A percentile compares a stretch with the other conserved stretches of the same genome.
Conservation (phyloP, 176 grass and related monocot species). For the Olyra latifolia region DNA sequence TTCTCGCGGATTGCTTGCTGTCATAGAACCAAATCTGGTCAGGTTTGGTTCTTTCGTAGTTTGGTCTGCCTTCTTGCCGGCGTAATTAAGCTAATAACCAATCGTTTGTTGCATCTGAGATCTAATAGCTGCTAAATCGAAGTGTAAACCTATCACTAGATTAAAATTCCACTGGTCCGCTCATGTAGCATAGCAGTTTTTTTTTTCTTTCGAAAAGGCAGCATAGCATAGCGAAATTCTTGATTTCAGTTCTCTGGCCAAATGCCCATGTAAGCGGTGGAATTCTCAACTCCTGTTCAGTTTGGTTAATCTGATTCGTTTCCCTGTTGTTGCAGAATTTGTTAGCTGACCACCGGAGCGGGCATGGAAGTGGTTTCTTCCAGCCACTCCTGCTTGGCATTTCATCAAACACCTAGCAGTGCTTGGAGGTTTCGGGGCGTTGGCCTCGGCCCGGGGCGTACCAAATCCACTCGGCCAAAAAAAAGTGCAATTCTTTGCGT, state of each 20-base stretch:
- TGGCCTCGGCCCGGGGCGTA: slow-evolving; percentile 22
- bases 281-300: slow-evolving; percentile 4
- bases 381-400: slow-evolving; percentile 53
- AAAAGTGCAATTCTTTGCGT: slow-evolving; percentile 43
- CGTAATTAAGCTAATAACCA: background rate
- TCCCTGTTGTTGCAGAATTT: slow-evolving; percentile 30
- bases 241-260: background rate
- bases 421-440: slow-evolving; percentile 38
- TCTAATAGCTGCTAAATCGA: background rate
- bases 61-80: background rate
- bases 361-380: slow-evolving; percentile 74
- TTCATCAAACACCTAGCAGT: slow-evolving; percentile 46
- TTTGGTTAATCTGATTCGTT: background rate
- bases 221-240: background rate
- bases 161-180: background rate
- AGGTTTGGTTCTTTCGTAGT: no score
- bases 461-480: slow-evolving; percentile 25
- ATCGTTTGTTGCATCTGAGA: background rate
- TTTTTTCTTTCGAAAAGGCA: no score
- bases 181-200: background rate
- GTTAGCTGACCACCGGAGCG: background rate
- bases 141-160: background rate
- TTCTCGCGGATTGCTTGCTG: background rate
- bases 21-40: background rate
- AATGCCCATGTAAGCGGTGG: background rate